Conservation (phyloP, 495 filamentous ascomycete species). For the Penicillium canescens region DNA sequence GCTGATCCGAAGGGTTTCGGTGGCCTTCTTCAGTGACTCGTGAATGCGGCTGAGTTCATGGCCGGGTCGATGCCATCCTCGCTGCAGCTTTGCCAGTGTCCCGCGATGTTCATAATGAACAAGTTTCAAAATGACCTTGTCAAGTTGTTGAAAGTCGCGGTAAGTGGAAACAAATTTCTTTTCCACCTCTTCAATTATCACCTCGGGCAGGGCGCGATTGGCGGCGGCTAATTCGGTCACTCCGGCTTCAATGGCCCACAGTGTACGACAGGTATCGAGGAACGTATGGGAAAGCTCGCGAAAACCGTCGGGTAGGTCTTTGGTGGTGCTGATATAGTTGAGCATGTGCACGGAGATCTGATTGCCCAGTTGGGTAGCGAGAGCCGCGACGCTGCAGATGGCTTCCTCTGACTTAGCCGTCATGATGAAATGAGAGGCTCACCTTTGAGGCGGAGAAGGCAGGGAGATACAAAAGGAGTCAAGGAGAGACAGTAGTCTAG, state of each 20-base stretch:
- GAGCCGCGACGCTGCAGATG: constrained; percentile 22
- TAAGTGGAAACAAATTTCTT: constrained; percentile 46
- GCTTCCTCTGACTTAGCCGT: constrained; percentile 12
- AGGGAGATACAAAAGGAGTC: too few species aligned
- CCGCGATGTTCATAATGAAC: constrained; percentile 49
- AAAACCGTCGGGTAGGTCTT: constrained; percentile 44
- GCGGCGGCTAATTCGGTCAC: constrained; percentile 38
- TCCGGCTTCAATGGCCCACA: constrained; percentile 54
- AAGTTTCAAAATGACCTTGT: constrained; percentile 49
- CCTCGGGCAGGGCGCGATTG: constrained; percentile 40
- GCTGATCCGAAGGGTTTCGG: constrained; percentile 24
- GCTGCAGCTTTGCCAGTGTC: constrained; percentile 46
- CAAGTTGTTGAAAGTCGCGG: constrained; percentile 49
- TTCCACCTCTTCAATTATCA: constrained; percentile 50
- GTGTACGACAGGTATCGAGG: constrained; percentile 49
- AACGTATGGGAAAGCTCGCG: constrained; percentile 51
- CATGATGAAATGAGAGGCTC: too few species aligned
- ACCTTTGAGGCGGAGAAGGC: too few species aligned
- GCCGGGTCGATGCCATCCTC: constrained; percentile 44
- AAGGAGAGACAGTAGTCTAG: too few species aligned
- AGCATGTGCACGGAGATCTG: constrained; percentile 56
- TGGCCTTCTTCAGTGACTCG: constrained; percentile 23
- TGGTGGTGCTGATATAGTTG: constrained; percentile 52
- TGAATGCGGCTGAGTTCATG: constrained; percentile 23
- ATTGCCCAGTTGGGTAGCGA: constrained; percentile 40